Percentiles rank a stretch among this genome's conserved stretches.
Evolutionary conservation across 306 rosid species (phyloP).

Genomic region (Rosa rugosa): DNA sequence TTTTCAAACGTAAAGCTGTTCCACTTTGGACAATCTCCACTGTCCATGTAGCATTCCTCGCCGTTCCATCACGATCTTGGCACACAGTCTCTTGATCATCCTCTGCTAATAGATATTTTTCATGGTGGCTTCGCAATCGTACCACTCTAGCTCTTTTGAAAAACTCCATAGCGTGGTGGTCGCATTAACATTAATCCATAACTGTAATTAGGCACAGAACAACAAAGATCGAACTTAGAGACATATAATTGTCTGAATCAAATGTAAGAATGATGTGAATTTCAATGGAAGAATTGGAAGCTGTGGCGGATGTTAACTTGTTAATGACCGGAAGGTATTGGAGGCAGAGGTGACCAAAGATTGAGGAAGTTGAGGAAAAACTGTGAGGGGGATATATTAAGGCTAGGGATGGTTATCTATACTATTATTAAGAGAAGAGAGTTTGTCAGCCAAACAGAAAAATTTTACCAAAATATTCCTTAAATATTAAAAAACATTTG

Average conservation of each 20-base stretch:
- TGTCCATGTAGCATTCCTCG: constrained; percentile 66
- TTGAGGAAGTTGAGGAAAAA: constrained; percentile 1
- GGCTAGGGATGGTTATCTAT: not conserved
- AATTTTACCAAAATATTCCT: no score
- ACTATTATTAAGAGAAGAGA: no score
- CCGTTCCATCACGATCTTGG: constrained; percentile 69
- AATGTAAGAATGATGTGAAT: not conserved
- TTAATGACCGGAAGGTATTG: not conserved
- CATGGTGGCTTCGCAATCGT: constrained; percentile 77
- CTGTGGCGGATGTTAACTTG: constrained; percentile 5
- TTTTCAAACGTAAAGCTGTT: constrained; percentile 50
- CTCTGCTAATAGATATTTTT: constrained; percentile 69
- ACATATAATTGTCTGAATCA: not conserved
- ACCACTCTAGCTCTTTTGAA: constrained; percentile 63
- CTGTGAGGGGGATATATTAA: constrained; percentile 4
- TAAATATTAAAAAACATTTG: no score
- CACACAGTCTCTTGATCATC: constrained; percentile 62
- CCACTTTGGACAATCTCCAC: constrained; percentile 49
- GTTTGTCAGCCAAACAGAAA: no score
- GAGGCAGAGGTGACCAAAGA: constrained; percentile 14
- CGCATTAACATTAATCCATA: not conserved
- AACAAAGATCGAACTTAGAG: not conserved
- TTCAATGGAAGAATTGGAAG: not conserved
- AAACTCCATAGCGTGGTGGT: constrained; percentile 53
- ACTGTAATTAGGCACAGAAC: not conserved